Evolutionary conservation across 2,329 filamentous ascomycete species (phyloP).

Genomic region (Huntiella decipiens): DNA sequence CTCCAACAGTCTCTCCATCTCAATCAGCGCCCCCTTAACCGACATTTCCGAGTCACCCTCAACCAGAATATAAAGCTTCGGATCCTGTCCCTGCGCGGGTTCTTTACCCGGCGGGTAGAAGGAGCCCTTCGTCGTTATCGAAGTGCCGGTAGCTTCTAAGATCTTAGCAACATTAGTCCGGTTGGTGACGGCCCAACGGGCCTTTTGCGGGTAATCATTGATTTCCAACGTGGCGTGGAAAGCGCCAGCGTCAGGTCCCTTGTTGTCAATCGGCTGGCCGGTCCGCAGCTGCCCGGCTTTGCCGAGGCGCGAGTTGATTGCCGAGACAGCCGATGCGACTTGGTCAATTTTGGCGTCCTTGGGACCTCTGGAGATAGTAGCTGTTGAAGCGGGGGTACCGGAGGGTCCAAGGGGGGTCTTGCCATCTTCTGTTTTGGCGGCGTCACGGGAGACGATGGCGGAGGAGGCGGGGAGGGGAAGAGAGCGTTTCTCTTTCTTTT

Average conservation of each 20-base stretch:
- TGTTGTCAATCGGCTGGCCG: constrained; percentile 93
- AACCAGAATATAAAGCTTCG: constrained; percentile 96
- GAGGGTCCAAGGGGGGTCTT: neutral
- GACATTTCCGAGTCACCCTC: constrained; percentile 91
- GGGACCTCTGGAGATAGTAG: constrained; percentile 13
- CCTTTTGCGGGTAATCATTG: constrained; percentile 98
- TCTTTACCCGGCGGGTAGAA: constrained; percentile 74
- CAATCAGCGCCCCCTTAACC: constrained; percentile 75
- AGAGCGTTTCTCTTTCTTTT: constrained; percentile 52
- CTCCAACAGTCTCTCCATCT: constrained; percentile 70
- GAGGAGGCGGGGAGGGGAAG: constrained; percentile 46
- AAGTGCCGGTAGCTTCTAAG: constrained; percentile 80
- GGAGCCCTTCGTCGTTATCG: constrained; percentile 90
- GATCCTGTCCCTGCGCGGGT: constrained; percentile 52
- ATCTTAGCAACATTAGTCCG: constrained; percentile 97
- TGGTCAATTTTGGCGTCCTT: constrained; percentile 54
- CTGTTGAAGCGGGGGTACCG: constrained; percentile 11
- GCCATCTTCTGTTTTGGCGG: constrained; percentile 24
- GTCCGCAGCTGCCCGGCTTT: constrained; percentile 77
- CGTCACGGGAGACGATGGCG: constrained; percentile 33
- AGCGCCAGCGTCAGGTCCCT: constrained; percentile 87
- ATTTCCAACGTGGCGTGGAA: constrained; percentile 97
- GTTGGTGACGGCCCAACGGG: constrained; percentile 95
- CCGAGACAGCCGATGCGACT: constrained; percentile 75
- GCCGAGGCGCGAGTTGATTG: constrained; percentile 78